phyloP scores from a whole-genome alignment of 2,329 filamentous ascomycete species.

The Ceratocystis alfenasii region DNA sequence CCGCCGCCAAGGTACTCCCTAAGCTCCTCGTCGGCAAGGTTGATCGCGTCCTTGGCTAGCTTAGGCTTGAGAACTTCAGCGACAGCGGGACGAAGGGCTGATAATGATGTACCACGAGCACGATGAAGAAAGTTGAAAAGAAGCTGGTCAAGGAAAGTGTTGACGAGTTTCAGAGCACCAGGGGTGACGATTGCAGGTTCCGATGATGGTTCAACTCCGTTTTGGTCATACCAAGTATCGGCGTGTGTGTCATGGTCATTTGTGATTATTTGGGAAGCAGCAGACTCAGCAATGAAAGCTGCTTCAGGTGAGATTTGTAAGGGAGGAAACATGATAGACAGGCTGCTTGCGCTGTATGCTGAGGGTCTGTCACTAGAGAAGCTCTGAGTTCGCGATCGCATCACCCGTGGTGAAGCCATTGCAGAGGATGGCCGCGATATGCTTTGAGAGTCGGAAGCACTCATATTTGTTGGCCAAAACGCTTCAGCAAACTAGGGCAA shows the following conservation, averaged over 20 bases:
- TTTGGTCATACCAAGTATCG: constrained; percentile 56
- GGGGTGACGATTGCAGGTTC: constrained; percentile 62
- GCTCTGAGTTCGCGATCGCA: constrained; percentile 46
- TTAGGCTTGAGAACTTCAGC: constrained; percentile 79
- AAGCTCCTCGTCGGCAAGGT: constrained; percentile 74
- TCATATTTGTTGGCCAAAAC: constrained; percentile 16
- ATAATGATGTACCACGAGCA: constrained; percentile 65
- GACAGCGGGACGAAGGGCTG: constrained; percentile 67
- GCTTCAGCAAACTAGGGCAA: neutral
- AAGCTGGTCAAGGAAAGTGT: constrained; percentile 85
- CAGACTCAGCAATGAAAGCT: constrained; percentile 75
- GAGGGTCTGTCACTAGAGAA: constrained; percentile 62
- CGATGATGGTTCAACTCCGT: constrained; percentile 51
- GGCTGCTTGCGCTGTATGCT: constrained; percentile 42
- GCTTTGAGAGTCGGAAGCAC: constrained; percentile 15
- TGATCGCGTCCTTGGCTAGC: constrained; percentile 72
- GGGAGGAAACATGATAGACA: constrained; percentile 54
- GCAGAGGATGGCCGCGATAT: constrained; percentile 30
- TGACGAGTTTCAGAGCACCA: constrained; percentile 65
- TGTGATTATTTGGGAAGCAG: constrained; percentile 83
- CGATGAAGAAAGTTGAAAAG: constrained; percentile 79
- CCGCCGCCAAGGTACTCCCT: constrained; percentile 72
- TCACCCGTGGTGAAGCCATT: constrained; percentile 29
- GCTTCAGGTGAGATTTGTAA: constrained; percentile 60
- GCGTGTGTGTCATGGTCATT: constrained; percentile 71